These are phyloP conservation scores for Botryotinia narcissicola DNA, from an alignment of 2,329 filamentous ascomycete genomes.

Conservation along the genomic window DNA sequence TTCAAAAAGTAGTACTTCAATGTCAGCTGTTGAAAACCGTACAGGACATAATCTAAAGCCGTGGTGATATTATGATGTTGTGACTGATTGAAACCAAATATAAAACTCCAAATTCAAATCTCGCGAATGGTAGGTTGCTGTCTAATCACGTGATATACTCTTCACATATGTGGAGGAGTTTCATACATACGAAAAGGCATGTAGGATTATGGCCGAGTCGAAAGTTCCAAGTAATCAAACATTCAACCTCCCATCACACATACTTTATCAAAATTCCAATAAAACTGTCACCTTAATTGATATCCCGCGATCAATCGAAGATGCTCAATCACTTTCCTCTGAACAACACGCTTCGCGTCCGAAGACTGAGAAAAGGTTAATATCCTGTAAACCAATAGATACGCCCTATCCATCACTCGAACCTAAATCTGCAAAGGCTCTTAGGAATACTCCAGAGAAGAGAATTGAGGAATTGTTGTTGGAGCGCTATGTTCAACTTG, in stretches of 20 bases:
- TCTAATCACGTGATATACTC: not conserved
- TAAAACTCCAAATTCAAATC: not conserved
- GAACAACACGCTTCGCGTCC: slow-evolving; percentile 24
- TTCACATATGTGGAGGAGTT: not conserved
- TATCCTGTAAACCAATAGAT: slow-evolving; percentile 44
- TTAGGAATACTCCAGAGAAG: slow-evolving; percentile 22
- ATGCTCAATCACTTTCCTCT: slow-evolving; percentile 49
- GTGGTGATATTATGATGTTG: not conserved
- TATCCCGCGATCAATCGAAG: slow-evolving; percentile 66
- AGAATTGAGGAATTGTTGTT: slow-evolving; percentile 34
- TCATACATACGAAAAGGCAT: not conserved
- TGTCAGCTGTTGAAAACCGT: not conserved
- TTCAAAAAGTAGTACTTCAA: not conserved
- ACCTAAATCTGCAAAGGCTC: slow-evolving; percentile 46
- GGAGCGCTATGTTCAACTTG: slow-evolving; percentile 33
- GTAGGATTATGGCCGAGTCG: not conserved
- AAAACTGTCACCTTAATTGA: slow-evolving; percentile 47
- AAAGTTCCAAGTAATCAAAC: not conserved
- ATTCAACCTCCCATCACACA: not conserved
- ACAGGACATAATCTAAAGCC: not conserved
- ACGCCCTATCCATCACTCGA: slow-evolving; percentile 52
- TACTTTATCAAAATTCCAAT: not conserved
- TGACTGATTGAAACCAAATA: not conserved
- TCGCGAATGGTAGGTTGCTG: not conserved
- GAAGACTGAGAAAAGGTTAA: slow-evolving; percentile 21